phyloP scores from a whole-genome alignment of 805 yeast species.

The Metschnikowia henanensis region DNA sequence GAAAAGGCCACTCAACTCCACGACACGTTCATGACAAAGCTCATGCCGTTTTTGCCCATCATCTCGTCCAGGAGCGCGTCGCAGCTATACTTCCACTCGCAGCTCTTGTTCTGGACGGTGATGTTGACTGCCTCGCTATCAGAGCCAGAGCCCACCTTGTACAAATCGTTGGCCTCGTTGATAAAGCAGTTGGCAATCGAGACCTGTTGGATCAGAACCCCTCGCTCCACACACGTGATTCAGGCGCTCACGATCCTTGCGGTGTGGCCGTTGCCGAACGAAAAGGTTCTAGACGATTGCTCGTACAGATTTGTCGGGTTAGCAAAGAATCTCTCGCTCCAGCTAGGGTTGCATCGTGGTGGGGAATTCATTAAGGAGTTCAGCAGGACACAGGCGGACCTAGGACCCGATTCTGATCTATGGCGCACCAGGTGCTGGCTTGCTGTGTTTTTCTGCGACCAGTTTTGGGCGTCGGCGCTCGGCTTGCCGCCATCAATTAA shows the following conservation, averaged over 20 bases:
- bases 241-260: conserved; percentile 85
- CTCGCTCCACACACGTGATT: conserved; percentile 89
- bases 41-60: conserved; percentile 79
- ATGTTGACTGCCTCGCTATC: conserved; percentile 82
- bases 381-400: conserved; percentile 81
- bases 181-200: conserved; percentile 87
- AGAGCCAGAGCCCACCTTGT: conserved; percentile 83
- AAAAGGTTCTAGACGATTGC: conserved; percentile 88
- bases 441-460: conserved; percentile 83
- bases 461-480: conserved; percentile 83
- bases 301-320: conserved; percentile 86
- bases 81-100: conserved; percentile 80
- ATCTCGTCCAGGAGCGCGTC: conserved; percentile 67
- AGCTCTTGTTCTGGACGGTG: conserved; percentile 86
- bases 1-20: conserved; percentile 74
- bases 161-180: conserved; percentile 70
- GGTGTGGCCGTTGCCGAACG: conserved; percentile 92
- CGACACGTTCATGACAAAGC: conserved; percentile 60
- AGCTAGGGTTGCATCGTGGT: conserved; percentile 81
- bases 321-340: conserved; percentile 81
- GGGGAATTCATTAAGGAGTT: conserved; percentile 92
- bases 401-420: conserved; percentile 83
- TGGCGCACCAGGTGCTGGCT: conserved; percentile 96
- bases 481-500: conserved; percentile 88
- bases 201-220: conserved; percentile 91